Percentiles rank a stretch among this genome's conserved stretches.
Evolutionary conservation across 768 basidiomycete genomes (phyloP).

Genomic region (Boletus coccyginus): DNA sequence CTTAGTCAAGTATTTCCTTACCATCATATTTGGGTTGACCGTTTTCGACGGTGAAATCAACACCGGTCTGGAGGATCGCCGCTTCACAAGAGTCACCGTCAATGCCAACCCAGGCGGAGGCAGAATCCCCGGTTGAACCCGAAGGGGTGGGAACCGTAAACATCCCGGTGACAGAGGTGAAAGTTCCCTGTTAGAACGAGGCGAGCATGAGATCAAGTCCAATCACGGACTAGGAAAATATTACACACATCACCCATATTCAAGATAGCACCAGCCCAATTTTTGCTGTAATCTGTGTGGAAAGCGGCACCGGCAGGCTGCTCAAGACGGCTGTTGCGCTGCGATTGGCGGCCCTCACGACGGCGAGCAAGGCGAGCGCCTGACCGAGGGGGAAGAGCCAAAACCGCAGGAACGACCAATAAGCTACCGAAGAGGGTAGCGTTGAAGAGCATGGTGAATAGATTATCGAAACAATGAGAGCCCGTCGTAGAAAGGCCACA

Average conservation of each 20-base stretch:
- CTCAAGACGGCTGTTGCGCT: not conserved
- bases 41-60: not conserved
- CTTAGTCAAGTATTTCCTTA: not conserved
- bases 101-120: constrained; percentile 12
- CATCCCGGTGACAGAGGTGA: constrained; percentile 7
- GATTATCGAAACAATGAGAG: not conserved
- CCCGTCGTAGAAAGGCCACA: not conserved
- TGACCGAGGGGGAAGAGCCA: not conserved
- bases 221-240: not conserved
- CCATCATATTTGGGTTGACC: not conserved
- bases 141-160: constrained; percentile 4
- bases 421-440: not conserved
- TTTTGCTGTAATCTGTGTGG: not conserved
- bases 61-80: constrained; percentile 7
- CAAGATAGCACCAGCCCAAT: constrained; percentile 13
- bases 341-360: not conserved
- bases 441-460: not conserved
- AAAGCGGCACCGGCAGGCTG: not conserved
- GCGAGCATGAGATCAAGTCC: not conserved
- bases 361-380: not conserved
- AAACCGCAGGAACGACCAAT: not conserved
- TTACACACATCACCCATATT: not conserved
- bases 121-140: not conserved
- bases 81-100: not conserved
- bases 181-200: constrained; percentile 3